Evolutionary conservation across 306 rosid species (phyloP).

Genomic region (Casuarina glauca): DNA sequence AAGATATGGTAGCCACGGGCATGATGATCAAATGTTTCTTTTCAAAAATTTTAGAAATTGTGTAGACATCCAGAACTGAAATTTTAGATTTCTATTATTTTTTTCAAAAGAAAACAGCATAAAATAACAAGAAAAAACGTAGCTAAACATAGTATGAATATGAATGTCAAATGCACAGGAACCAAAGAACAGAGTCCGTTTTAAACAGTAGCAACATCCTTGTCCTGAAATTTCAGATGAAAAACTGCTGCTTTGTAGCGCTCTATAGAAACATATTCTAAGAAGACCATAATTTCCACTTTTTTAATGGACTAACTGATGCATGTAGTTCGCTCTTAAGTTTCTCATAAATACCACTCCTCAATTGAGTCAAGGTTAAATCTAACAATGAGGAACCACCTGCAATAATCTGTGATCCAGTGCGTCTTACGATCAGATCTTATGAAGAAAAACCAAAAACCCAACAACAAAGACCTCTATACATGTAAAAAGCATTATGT

Average conservation of each 20-base stretch:
- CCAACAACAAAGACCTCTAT: too few relatives aligned
- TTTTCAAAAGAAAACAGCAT: background rate
- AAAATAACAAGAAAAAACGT: background rate
- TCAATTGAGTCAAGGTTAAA: background rate
- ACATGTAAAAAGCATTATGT: background rate
- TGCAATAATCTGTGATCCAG: background rate
- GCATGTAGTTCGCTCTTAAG: background rate
- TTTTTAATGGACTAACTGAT: background rate
- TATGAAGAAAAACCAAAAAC: background rate
- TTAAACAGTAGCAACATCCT: background rate
- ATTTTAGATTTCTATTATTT: background rate
- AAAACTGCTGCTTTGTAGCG: background rate
- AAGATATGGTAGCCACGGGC: constrained; percentile 13
- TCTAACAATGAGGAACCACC: background rate
- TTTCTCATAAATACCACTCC: background rate
- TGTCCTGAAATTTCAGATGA: background rate
- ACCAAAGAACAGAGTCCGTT: background rate
- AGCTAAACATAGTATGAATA: background rate
- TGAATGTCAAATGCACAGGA: background rate
- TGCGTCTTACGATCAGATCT: background rate
- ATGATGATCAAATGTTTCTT: background rate
- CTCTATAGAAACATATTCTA: background rate
- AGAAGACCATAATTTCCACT: background rate
- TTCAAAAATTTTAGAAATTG: constrained; percentile 5
- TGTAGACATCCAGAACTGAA: constrained; percentile 18